A percentile compares a stretch with the other conserved stretches of the same genome.
Conservation (phyloP, 1,139 yeast genomes). For the Barnettozyma hawaiiensis region DNA sequence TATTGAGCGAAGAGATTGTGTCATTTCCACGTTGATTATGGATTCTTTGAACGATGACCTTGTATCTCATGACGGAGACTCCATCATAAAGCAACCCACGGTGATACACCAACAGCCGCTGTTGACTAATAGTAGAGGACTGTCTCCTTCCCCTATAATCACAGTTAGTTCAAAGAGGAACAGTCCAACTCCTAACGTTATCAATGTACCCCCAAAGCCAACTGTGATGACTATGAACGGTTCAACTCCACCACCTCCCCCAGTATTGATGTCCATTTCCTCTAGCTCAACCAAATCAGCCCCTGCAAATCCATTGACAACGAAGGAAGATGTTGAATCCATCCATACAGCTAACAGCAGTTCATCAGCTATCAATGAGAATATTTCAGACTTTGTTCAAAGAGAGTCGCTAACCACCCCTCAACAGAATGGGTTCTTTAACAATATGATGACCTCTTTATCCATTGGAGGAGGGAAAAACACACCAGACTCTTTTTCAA, state of each 20-base stretch:
- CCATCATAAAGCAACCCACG: background rate
- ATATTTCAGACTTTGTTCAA: conserved; percentile 15
- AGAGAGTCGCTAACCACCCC: conserved; percentile 11
- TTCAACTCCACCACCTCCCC: background rate
- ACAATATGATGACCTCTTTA: conserved; percentile 17
- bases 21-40: background rate
- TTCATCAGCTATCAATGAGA: conserved; percentile 12
- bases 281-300: conserved; percentile 35
- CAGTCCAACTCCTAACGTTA: background rate
- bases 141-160: background rate
- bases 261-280: conserved; percentile 7
- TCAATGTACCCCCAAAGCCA: conserved; percentile 6
- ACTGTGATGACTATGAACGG: background rate
- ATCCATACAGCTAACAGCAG: conserved; percentile 8
- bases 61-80: background rate
- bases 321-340: conserved; percentile 40
- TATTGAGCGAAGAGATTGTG: too few species aligned
- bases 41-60: background rate
- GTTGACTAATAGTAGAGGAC: too few species aligned
- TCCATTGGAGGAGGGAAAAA: conserved; percentile 9
- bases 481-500: background rate
- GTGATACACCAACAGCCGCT: too few species aligned
- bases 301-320: conserved; percentile 57
- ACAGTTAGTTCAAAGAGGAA: background rate
- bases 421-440: conserved; percentile 15